Percentiles rank a stretch among this genome's conserved stretches.
Evolutionary conservation across 371 early-diverging fungal species (phyloP).

Genomic region (Chytridium lagenaria): DNA sequence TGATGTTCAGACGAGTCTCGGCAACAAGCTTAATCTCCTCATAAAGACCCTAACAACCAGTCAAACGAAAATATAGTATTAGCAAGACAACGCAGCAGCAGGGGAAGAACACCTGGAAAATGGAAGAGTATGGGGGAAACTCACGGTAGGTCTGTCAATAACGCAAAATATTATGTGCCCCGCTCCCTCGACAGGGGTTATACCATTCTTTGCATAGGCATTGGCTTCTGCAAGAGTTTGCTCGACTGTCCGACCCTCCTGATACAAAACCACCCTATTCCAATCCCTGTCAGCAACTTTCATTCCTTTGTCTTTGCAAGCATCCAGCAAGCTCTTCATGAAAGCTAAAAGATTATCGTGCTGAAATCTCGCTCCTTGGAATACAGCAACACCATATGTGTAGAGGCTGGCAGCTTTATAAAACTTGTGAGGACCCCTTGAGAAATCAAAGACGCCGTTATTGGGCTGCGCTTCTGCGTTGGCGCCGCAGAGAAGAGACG

Average conservation of each 20-base stretch:
- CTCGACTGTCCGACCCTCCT: constrained; percentile 22
- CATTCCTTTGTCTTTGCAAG: constrained; percentile 58
- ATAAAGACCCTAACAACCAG: constrained; percentile 77
- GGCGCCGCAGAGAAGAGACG: constrained; percentile 65
- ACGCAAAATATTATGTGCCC: constrained; percentile 79
- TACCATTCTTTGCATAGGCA: constrained; percentile 62
- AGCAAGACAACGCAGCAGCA: too few relatives aligned
- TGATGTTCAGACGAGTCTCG: constrained; percentile 84
- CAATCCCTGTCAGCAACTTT: constrained; percentile 51
- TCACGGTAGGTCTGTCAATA: constrained; percentile 62
- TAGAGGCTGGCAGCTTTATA: constrained; percentile 68
- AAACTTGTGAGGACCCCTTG: constrained; percentile 56
- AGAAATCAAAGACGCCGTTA: constrained; percentile 57
- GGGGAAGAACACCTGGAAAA: too few relatives aligned
- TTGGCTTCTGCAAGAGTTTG: constrained; percentile 30
- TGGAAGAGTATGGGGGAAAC: too few relatives aligned
- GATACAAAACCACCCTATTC: constrained; percentile 52
- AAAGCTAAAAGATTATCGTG: constrained; percentile 18
- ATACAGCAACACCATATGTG: constrained; percentile 73
- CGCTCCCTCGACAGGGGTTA: constrained; percentile 38
- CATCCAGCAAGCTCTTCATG: constrained; percentile 29
- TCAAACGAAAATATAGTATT: too few relatives aligned
- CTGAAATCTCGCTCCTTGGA: constrained; percentile 25
- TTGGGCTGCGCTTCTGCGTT: constrained; percentile 35
- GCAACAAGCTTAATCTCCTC: constrained; percentile 90